Conservation (phyloP, 257 asterid species). For the Plectranthus barbatus region DNA sequence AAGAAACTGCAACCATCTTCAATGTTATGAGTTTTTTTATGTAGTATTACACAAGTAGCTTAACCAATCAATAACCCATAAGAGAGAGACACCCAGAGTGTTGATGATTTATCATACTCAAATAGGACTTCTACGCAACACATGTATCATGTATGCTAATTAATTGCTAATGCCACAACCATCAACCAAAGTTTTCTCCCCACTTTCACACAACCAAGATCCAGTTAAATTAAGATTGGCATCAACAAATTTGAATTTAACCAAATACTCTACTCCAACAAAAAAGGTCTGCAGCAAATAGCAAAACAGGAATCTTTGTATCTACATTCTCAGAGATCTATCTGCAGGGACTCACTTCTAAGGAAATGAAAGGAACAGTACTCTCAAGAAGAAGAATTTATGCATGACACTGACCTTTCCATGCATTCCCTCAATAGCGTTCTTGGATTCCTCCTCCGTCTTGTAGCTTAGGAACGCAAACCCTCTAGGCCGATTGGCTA, state of each 20-base stretch:
- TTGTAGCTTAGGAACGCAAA: constrained; percentile 70
- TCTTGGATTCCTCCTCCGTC: constrained; percentile 62
- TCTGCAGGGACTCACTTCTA: no score
- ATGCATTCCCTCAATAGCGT: constrained; percentile 90
- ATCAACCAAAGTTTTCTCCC: no score
- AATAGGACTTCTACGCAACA: not conserved
- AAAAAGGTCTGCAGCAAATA: no score
- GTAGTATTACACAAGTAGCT: no score
- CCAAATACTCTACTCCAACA: not conserved
- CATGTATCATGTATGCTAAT: not conserved
- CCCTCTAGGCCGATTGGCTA: constrained; percentile 83
- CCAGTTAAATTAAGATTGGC: not conserved
- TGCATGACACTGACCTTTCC: constrained; percentile 53
- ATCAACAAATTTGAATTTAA: not conserved
- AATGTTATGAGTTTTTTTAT: not conserved
- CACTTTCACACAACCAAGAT: no score
- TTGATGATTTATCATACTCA: not conserved
- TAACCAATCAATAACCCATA: not conserved
- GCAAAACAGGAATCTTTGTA: not conserved
- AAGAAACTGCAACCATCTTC: constrained; percentile 44
- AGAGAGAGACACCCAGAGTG: no score
- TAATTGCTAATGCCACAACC: no score
- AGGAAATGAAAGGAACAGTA: no score
- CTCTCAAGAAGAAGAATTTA: not conserved
- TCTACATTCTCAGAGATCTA: not conserved